Conservation (phyloP, 352 stramenopile genomes). For the Globisporangium irregulare region DNA sequence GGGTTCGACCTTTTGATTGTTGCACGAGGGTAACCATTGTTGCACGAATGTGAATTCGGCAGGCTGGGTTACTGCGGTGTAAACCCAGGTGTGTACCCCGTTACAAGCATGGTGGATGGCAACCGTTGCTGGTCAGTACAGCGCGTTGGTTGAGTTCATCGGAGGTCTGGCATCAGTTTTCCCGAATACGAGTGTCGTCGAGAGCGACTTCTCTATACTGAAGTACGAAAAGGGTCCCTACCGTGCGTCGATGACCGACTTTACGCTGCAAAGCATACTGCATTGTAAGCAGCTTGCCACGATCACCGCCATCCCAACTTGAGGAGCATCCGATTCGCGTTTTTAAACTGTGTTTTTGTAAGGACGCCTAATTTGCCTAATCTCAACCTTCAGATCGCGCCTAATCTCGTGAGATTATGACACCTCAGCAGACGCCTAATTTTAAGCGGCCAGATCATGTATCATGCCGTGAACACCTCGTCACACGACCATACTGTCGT, state of each 20-base stretch:
- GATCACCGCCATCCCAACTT: neutral
- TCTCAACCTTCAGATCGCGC: neutral
- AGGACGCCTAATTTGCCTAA: conserved; percentile 3
- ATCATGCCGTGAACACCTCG: no score
- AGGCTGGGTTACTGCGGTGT: no score
- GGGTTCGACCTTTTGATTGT: no score
- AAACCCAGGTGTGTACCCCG: no score
- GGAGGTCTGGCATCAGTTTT: neutral
- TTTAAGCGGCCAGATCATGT: neutral
- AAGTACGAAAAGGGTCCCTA: conserved; percentile 4
- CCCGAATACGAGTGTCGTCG: neutral
- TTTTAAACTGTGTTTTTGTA: neutral
- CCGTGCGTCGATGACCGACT: neutral
- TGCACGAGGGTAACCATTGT: no score
- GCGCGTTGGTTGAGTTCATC: neutral
- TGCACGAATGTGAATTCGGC: no score
- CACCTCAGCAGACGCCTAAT: neutral
- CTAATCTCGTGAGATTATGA: conserved; percentile 6
- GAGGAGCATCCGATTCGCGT: neutral
- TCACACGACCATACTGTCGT: no score
- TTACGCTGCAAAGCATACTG: neutral
- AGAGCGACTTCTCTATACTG: conserved; percentile 1
- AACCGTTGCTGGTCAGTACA: neutral
- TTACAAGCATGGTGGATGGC: neutral
- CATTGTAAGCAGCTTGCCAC: conserved; percentile 5